A percentile compares a stretch with the other conserved stretches of the same genome.
Conservation (phyloP, 495 filamentous ascomycete species). For the Penicillium bovifimosum region DNA sequence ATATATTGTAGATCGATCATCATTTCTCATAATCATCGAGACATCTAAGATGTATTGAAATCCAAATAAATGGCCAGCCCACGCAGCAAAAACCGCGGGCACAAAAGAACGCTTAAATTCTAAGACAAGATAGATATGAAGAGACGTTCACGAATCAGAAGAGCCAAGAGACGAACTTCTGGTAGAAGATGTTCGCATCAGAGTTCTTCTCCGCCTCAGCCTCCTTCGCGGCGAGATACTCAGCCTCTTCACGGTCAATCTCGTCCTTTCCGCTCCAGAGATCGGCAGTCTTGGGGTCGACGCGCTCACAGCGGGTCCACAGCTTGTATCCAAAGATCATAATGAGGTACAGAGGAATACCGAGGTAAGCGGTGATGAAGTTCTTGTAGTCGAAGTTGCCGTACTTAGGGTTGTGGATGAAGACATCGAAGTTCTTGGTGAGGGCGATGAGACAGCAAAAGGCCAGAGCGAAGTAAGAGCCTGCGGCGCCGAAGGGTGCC, state of each 20-base stretch:
- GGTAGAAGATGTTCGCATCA: conserved; percentile 52
- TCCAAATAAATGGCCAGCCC: background rate
- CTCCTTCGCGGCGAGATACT: conserved; percentile 55
- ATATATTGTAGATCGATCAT: background rate
- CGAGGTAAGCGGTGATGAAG: conserved; percentile 78
- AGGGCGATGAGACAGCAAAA: conserved; percentile 67
- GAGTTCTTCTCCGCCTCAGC: conserved; percentile 37
- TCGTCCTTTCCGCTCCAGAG: conserved; percentile 65
- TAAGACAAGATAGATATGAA: background rate
- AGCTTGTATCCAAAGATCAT: conserved; percentile 70
- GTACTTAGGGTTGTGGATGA: conserved; percentile 42
- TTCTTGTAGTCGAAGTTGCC: conserved; percentile 62
- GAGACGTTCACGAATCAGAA: conserved; percentile 37
- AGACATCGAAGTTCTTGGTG: conserved; percentile 76
- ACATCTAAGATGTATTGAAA: background rate
- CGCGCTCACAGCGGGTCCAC: conserved; percentile 43
- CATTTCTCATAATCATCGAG: background rate
- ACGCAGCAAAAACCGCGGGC: background rate
- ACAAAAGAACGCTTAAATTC: background rate
- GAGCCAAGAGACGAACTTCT: conserved; percentile 59
- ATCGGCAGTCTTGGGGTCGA: conserved; percentile 57
- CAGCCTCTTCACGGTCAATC: conserved; percentile 69
- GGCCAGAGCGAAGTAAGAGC: conserved; percentile 60
- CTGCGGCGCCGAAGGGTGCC: conserved; percentile 63
- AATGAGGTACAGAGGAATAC: conserved; percentile 71